Evolutionary conservation across 495 filamentous ascomycete species (phyloP), one percentile per base, ranked within the genome.

Genomic region (Penicillium pancosmium): DNA sequence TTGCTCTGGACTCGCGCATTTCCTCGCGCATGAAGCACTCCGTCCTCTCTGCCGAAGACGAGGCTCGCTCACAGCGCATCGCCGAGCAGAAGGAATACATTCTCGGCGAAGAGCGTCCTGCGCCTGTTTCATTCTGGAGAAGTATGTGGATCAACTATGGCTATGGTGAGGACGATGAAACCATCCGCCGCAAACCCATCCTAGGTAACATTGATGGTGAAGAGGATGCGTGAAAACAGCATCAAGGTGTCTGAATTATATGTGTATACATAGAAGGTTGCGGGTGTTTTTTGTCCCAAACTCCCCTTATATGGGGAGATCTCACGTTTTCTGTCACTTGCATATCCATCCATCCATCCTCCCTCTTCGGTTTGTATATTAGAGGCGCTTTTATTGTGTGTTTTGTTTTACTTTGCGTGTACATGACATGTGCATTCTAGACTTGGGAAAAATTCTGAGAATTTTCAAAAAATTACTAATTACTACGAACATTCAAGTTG

Each of bases 1-100:
- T 98, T 13, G 86, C 91, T 3, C 68, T 97, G 5, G 94, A 98
- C 68, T 74, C 80, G 10, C 84, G 94, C 21, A 88, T 98, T 57
- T 83, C 84, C 13, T 80, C 74, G 61, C 85, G 92, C 38, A 97
- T 98, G 95, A 84, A 87, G 56, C 85, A 79, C 56, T 94, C 93
- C 68, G 81, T 86, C 2, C 62, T 80, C 12, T 68, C 69, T 2
- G 73, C 80, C 0, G 88, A 90, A 57, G 85, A 90, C 13, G 90
- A 93, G 69, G 83, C 79, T 13, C 82, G 86, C 41, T 85, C 84
- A 2, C 81, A 80, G 56, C 76, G 75, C 59, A 86, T 93, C 53
- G 78, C 76, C 23, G 78, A 86, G 31, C 81, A 84, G 2, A 78
- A 85, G 69, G 87, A 88, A 68, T 88, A 91, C 64, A 73, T 91